These are phyloP conservation scores for Verticillium klebahnii DNA, from an alignment of 2,329 filamentous ascomycete species.

Conservation along the genomic window DNA sequence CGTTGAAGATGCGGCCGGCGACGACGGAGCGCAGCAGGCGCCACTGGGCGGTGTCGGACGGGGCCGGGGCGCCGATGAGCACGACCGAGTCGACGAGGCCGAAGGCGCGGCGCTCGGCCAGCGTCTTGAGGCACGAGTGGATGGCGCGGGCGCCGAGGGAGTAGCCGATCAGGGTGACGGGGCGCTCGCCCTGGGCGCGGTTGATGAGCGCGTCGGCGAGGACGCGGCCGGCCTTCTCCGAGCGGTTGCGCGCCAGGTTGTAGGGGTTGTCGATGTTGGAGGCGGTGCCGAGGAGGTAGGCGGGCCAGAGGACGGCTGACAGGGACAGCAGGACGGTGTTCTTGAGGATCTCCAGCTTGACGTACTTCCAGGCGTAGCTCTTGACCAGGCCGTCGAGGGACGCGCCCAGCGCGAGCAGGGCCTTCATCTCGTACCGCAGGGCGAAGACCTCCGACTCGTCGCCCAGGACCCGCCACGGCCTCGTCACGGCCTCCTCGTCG, in stretches of 20 bases:
- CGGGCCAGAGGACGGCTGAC: slow-evolving; percentile 65
- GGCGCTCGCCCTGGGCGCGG: slow-evolving; percentile 74
- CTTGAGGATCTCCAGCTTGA: slow-evolving; percentile 71
- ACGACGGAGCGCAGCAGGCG: slow-evolving; percentile 72
- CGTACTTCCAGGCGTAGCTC: slow-evolving; percentile 69
- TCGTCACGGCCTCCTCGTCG: slow-evolving; percentile 67
- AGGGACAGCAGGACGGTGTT: slow-evolving; percentile 65
- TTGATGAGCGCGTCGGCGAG: slow-evolving; percentile 81
- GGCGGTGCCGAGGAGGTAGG: slow-evolving; percentile 61
- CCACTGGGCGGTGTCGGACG: slow-evolving; percentile 70
- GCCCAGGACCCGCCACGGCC: slow-evolving; percentile 74
- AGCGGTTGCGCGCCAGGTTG: slow-evolving; percentile 67
- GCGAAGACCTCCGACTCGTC: slow-evolving; percentile 76
- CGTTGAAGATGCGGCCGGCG: slow-evolving; percentile 78
- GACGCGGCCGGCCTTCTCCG: slow-evolving; percentile 74
- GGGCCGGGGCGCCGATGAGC: slow-evolving; percentile 75
- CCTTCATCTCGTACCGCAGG: slow-evolving; percentile 75
- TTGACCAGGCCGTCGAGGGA: slow-evolving; percentile 67
- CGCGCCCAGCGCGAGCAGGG: slow-evolving; percentile 70
- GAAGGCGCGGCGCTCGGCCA: slow-evolving; percentile 76
- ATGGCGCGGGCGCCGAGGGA: slow-evolving; percentile 79
- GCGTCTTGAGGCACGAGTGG: slow-evolving; percentile 70
- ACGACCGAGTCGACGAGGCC: slow-evolving; percentile 81
- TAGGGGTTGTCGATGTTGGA: slow-evolving; percentile 78
- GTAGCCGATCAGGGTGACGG: slow-evolving; percentile 77